Base-by-base conservation (phyloP, 2,329 filamentous ascomycete species). In the Elsinoe arachidis region DNA sequence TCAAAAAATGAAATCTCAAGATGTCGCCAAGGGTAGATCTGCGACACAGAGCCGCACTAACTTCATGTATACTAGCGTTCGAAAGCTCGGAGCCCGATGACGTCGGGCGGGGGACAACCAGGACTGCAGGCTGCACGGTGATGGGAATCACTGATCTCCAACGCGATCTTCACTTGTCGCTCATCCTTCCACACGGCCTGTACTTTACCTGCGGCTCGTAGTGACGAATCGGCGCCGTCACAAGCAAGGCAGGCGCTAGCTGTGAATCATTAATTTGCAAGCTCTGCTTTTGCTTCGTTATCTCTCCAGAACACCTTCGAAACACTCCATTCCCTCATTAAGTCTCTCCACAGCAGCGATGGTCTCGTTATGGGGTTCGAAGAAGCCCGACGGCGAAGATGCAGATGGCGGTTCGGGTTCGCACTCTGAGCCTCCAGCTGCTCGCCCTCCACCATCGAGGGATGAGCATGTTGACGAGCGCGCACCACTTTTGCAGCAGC, bases 401-500 rank as follows among this genome's bases (percentile, higher is more conserved):
- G 56, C 62, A 10, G 64, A 66, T 63, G 63, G 67, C 47, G 55
- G 59, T 55, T 66, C 72, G 44, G 61, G 58, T 59, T 61, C 63
- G 26, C 43, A 54, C n/a, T 53, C 53, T 23, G 56, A 60, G n/a
- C 58, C 57, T 33, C 35, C 49, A 39, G 52, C 55, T 21, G 58
- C 53, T 38, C 49, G 60, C 26, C 58, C 56, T 21, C 60, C 61
- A 49, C 59, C 62, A 26, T 68, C 66, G 0, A 65, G 67, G 55
- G 65, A 64, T 58, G 68, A 66, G 53, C 63, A 70, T 58, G 75
- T 80, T 19, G 78, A 80, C 60, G 84, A 87, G 70, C 72, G 80
- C 60, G 83, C 82, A 38, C 80, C 87, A 30, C 77, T 95, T 63
- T 79, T 95, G 23, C 84, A 85, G 38, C 63, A 68, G 55, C 70